Evolutionary conservation across 2,329 filamentous ascomycete species (phyloP).

Genomic region (Pyrenochaeta sp.): DNA sequence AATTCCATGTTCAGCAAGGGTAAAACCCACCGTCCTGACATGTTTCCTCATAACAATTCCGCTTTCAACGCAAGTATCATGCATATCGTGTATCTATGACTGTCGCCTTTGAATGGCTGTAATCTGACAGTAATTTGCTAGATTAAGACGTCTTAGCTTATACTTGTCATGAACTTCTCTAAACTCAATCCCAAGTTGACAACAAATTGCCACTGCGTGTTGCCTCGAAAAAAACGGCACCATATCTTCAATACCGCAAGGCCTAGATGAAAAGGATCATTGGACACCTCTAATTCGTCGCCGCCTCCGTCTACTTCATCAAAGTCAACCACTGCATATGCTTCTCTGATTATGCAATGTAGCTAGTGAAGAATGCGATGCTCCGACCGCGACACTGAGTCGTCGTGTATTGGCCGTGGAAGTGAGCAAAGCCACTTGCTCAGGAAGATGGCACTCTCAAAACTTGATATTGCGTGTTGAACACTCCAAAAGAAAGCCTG

Average conservation of each 20-base stretch:
- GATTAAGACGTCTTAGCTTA: background rate
- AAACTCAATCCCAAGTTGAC: constrained; percentile 56
- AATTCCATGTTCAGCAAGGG: too few species aligned
- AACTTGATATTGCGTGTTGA: constrained; percentile 62
- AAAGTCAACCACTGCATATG: constrained; percentile 50
- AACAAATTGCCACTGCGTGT: constrained; percentile 60
- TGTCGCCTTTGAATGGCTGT: too few species aligned
- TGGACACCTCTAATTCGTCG: constrained; percentile 17
- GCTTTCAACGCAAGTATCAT: too few species aligned
- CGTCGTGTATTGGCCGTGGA: constrained; percentile 28
- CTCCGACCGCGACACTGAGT: constrained; percentile 42
- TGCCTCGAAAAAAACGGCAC: constrained; percentile 58
- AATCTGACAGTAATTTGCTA: too few species aligned
- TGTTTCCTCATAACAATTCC: too few species aligned
- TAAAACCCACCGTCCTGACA: too few species aligned
- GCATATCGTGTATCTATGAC: too few species aligned
- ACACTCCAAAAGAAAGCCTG: constrained; percentile 67
- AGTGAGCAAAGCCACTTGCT: constrained; percentile 59
- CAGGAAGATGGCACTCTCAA: constrained; percentile 64
- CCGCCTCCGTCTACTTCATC: constrained; percentile 23
- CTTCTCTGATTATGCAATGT: constrained; percentile 57
- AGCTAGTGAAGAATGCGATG: constrained; percentile 59
- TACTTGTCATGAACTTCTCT: constrained; percentile 31
- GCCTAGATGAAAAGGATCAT: constrained; percentile 45
- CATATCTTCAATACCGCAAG: constrained; percentile 56